A percentile compares a stretch with the other conserved stretches of the same genome.
phyloP scores from a whole-genome alignment of 2,329 filamentous ascomycete species.

The Sarocladium oryzae region DNA sequence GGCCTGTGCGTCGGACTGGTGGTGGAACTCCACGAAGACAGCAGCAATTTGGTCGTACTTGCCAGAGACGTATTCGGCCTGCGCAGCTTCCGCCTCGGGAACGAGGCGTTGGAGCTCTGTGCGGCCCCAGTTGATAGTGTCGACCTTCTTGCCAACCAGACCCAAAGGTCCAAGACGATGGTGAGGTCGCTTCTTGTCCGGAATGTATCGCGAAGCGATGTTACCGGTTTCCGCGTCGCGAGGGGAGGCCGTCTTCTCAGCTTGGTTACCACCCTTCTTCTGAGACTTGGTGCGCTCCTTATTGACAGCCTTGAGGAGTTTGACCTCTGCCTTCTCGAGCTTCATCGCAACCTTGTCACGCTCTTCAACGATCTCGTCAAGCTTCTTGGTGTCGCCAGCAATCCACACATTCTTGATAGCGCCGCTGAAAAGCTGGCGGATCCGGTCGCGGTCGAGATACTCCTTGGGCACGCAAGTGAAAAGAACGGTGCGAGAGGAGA shows the following conservation, averaged over 20 bases:
- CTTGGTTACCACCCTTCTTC: conserved; percentile 23
- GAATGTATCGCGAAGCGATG: conserved; percentile 60
- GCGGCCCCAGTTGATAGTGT: conserved; percentile 82
- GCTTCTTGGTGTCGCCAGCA: conserved; percentile 61
- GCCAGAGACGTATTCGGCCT: conserved; percentile 55
- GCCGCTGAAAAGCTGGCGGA: conserved; percentile 71
- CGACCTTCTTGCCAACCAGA: conserved; percentile 60
- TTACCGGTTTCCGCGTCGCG: conserved; percentile 59
- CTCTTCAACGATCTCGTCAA: conserved; percentile 73
- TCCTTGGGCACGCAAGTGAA: conserved; percentile 78
- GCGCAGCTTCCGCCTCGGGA: conserved; percentile 59
- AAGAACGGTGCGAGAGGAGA: conserved; percentile 89
- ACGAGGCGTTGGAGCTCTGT: conserved; percentile 47
- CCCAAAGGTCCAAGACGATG: conserved; percentile 61
- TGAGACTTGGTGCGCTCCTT: conserved; percentile 28
- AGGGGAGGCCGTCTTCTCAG: conserved; percentile 21
- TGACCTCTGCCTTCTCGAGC: conserved; percentile 76
- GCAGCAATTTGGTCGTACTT: conserved; percentile 60
- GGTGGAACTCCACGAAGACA: conserved; percentile 89
- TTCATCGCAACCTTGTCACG: conserved; percentile 69
- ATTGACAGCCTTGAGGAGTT: conserved; percentile 60
- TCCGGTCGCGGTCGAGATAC: conserved; percentile 66
- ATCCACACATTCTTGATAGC: conserved; percentile 82
- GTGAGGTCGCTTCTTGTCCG: conserved; percentile 60
- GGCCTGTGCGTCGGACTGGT: conserved; percentile 74